Base-by-base conservation (phyloP, 1,284 basidiomycete genomes). In the Ustilago crameri region DNA sequence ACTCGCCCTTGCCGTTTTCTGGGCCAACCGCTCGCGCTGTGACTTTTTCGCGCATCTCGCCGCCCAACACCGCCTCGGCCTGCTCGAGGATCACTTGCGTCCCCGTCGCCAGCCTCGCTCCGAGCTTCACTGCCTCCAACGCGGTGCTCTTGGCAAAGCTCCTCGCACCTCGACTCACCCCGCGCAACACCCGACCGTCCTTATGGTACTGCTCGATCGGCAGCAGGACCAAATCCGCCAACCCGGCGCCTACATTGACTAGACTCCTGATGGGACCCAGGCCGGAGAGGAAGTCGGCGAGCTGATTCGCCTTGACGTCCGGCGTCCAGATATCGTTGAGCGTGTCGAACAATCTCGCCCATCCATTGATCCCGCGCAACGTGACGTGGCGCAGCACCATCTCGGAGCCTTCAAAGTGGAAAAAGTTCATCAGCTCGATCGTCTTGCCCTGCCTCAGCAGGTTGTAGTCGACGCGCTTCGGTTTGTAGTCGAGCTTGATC, bases 381-480 rank as follows among this genome's bases (percentile, higher is more conserved):
- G 92, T 94, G 63, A 98, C 90, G 80, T 96, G 94, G 50, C 95
- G 88, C 50, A 99, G 85, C 0, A 93, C 95, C 93, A 98, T 98
- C 84, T 97, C 95, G 3, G 95, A 92, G 0, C 93, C 95, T 76
- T 98, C 95, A 76, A 98, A 99, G 84, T 98, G 95, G 90, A 99
- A 98, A 83, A 98, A 98, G 83, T 99, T 99, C 95, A 98, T 98
- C 57, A 98, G 85, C 82, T 98, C 96, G 65, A 96, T 95, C 0
- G 93, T 94, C 82, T 88, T 89, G 14, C 96, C 96, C 76, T 95
- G 91, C 17, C 90, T 88, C 15, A 81, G 48, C 48, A 98, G 86
- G 60, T 89, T 86, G 83, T 97, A 96, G 84, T 98, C 93, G 23
- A 98, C 93, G 5, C 95, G 89, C 63, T 97, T 93, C 45, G 96